Base-by-base conservation (phyloP, 2,329 filamentous ascomycete species). In the Aspergillus sp. region DNA sequence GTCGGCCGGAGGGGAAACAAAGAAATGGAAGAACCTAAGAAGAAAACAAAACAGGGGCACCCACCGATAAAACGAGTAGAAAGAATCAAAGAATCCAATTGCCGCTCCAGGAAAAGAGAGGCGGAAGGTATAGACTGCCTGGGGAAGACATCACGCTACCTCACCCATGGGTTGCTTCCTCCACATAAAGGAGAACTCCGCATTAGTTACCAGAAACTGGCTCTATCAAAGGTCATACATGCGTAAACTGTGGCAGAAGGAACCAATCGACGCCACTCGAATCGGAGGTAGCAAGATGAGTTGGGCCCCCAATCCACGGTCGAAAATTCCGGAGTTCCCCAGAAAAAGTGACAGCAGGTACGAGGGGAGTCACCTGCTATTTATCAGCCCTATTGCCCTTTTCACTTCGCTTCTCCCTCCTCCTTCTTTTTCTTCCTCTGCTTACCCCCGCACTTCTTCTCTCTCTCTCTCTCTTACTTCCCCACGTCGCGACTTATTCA, bases 361-460 rank as follows among this genome's bases (percentile, higher is more conserved):
- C 50, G 31, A 36, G 31, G 47, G 20, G n/a, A n/a, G 49, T 60
- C 54, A 54, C 56, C 56, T 53, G 49, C 14, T 22, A 14, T 42
- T 39, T 54, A 18, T 52, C 29, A 55, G 52, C 59, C 50, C 39
- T 57, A 52, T 52, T 56, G 31, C 49, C 26, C 36, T 52, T 47
- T 58, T 51, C 26, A 36, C 31, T 51, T 45, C 49, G 49, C 42
- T 32, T 54, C 42, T 49, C 36, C 22, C 47, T 46, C 31, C 18
- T 57, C 26, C 42, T 54, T 36, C 39, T 39, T 47, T 51, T 52
- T 59, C 55, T 52, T 55, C 57, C 53, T 53, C 14, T 42, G 16
- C 36, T 42, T 16, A n/a, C 22, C 55, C 54, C 60, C 52, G 29
- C 50, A 53, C 49, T 55, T 63, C 49, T 26, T 39, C 24, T 26